Evolutionary conservation across 495 filamentous ascomycete genomes (phyloP).

Genomic region (Bacidia rubella): DNA sequence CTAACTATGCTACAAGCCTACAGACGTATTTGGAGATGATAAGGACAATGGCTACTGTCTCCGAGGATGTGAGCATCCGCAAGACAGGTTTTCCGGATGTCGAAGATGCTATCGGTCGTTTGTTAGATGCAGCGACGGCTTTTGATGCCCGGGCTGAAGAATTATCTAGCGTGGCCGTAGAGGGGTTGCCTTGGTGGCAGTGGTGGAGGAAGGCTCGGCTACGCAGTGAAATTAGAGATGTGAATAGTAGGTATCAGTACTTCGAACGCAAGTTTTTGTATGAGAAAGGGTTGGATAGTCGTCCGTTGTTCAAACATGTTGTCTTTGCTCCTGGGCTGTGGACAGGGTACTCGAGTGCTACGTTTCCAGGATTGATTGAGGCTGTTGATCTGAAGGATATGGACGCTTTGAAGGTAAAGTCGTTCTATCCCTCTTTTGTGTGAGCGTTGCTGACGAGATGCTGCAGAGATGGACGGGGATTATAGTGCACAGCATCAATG

Average conservation of each 20-base stretch:
- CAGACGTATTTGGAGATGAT: conserved; percentile 38
- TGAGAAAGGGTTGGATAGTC: conserved; percentile 40
- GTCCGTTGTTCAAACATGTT: conserved; percentile 55
- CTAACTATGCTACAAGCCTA: conserved; percentile 33
- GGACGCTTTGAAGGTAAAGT: conserved; percentile 16
- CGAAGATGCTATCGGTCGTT: conserved; percentile 32
- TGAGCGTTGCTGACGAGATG: neutral
- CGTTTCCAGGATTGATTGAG: conserved; percentile 50
- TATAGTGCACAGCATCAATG: conserved; percentile 9
- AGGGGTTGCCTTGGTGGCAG: conserved; percentile 61
- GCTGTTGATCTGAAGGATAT: conserved; percentile 40
- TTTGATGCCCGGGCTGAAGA: conserved; percentile 44
- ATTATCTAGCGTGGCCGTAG: conserved; percentile 33
- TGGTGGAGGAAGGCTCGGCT: conserved; percentile 56
- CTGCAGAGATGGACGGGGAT: conserved; percentile 13
- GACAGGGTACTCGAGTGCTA: conserved; percentile 77
- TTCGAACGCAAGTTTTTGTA: conserved; percentile 51
- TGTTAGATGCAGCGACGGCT: conserved; percentile 31
- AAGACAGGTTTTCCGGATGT: conserved; percentile 30
- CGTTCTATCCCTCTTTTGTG: neutral
- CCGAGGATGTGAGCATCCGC: conserved; percentile 20
- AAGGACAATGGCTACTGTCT: conserved; percentile 30
- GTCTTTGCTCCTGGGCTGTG: conserved; percentile 66
- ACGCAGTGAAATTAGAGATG: conserved; percentile 35
- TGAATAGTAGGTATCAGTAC: conserved; percentile 49